Evolutionary conservation across 139 green algal genomes (phyloP).

Genomic region (Eudorina sp.): DNA sequence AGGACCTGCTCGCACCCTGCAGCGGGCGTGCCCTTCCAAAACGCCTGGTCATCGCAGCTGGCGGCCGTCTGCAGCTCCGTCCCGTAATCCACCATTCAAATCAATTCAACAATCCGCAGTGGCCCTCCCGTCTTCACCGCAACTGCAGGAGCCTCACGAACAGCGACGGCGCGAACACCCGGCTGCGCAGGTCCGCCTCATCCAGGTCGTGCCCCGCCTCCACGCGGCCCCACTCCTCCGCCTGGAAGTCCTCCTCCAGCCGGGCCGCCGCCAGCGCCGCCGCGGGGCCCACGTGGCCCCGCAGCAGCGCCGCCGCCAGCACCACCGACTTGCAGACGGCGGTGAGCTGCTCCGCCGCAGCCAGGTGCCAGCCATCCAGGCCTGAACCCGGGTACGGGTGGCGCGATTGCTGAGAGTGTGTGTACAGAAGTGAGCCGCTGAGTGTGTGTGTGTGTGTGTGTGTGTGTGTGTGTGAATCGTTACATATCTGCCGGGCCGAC

Average conservation of each 20-base stretch:
- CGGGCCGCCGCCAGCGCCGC: slow-evolving; percentile 75
- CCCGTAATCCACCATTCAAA: too few relatives aligned
- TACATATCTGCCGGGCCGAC: too few relatives aligned
- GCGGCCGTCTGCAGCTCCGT: too few relatives aligned
- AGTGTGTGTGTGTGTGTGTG: too few relatives aligned
- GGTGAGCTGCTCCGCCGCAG: slow-evolving; percentile 81
- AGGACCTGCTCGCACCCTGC: too few relatives aligned
- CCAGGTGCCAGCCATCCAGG: slow-evolving; percentile 85
- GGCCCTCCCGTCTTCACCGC: too few relatives aligned
- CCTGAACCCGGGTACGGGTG: slow-evolving; percentile 41
- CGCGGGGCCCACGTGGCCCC: slow-evolving; percentile 66
- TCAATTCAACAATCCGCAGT: too few relatives aligned
- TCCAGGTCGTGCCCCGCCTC: slow-evolving; percentile 98
- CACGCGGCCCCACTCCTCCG: slow-evolving; percentile 91
- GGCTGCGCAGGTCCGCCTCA: slow-evolving; percentile 80
- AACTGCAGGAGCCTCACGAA: slow-evolving; percentile 80
- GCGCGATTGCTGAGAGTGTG: too few relatives aligned
- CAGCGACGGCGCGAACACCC: slow-evolving; percentile 80
- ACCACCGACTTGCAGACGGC: slow-evolving; percentile 87
- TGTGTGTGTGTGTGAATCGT: too few relatives aligned
- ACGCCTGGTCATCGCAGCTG: too few relatives aligned
- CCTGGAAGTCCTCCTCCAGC: slow-evolving; percentile 89
- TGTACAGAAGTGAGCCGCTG: too few relatives aligned
- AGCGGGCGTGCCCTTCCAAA: too few relatives aligned
- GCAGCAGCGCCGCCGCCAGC: slow-evolving; percentile 80